Evolutionary conservation across 1,284 basidiomycete genomes (phyloP).

Genomic region (Marasmius tenuissimus): DNA sequence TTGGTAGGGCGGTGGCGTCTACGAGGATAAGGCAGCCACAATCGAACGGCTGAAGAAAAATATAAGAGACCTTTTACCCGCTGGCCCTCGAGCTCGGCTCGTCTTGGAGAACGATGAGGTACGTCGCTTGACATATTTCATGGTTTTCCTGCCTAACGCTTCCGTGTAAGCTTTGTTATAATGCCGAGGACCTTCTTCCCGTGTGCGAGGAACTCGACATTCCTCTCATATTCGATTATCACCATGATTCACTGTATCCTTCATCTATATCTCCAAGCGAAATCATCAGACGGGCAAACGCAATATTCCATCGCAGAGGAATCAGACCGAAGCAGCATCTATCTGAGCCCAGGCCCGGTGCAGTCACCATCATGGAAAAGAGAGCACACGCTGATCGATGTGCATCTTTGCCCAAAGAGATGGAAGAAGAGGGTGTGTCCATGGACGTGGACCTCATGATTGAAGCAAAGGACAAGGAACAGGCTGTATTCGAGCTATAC

Average conservation of each 20-base stretch:
- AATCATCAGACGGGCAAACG: conserved; percentile 72
- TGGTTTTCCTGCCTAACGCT: not conserved
- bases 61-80: conserved; percentile 57
- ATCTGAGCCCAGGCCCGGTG: conserved; percentile 77
- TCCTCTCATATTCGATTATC: conserved; percentile 79
- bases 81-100: conserved; percentile 68
- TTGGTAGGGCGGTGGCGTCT: conserved; percentile 70
- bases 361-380: conserved; percentile 76
- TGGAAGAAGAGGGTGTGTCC: conserved; percentile 51
- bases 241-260: conserved; percentile 76
- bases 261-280: conserved; percentile 52
- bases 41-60: conserved; percentile 74
- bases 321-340: conserved; percentile 90
- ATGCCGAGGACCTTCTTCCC: conserved; percentile 81
- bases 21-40: conserved; percentile 75
- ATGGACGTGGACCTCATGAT: conserved; percentile 88
- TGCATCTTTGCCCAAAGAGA: conserved; percentile 58
- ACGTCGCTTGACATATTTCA: not conserved
- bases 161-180: conserved; percentile 74
- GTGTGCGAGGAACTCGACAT: conserved; percentile 81
- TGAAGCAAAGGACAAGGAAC: conserved; percentile 92
- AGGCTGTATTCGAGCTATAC: conserved; percentile 86
- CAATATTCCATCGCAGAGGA: conserved; percentile 72
- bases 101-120: conserved; percentile 94
- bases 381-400: conserved; percentile 86